phyloP scores from a whole-genome alignment of 2,329 filamentous ascomycete genomes.

The Talaromyces amestolkiae region DNA sequence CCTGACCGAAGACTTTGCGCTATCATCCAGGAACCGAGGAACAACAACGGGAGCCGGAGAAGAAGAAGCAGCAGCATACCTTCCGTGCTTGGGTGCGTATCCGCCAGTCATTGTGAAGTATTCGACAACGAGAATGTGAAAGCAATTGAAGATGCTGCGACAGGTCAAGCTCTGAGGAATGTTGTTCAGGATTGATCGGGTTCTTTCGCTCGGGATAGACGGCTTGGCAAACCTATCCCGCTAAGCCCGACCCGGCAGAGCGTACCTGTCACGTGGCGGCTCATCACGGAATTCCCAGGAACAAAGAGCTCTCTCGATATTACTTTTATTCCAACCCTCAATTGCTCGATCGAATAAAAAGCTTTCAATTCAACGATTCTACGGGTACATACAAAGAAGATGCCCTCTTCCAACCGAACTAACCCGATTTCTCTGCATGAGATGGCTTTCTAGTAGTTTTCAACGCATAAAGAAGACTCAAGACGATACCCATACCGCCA shows the following conservation, averaged over 20 bases:
- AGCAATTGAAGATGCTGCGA: slow-evolving; percentile 2
- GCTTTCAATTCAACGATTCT: not conserved
- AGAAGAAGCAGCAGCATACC: not conserved
- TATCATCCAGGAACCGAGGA: not conserved
- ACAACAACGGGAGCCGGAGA: not conserved
- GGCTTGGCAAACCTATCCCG: not conserved
- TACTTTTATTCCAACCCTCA: not conserved
- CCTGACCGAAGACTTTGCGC: slow-evolving; percentile 1
- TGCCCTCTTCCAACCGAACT: not conserved
- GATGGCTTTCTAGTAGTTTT: not conserved
- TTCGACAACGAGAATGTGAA: slow-evolving; percentile 4
- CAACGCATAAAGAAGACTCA: slow-evolving; percentile 20
- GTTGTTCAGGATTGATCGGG: slow-evolving; percentile 10
- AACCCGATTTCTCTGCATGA: not conserved
- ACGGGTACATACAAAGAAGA: not conserved
- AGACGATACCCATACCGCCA: slow-evolving; percentile 26
- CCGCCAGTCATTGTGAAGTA: slow-evolving; percentile 18
- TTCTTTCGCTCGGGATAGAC: slow-evolving; percentile 7
- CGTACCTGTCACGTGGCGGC: slow-evolving; percentile 2
- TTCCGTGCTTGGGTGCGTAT: slow-evolving; percentile 16
- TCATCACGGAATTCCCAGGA: slow-evolving; percentile 1
- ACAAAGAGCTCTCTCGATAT: not conserved
- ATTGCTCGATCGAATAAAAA: not conserved
- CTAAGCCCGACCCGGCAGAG: not conserved
- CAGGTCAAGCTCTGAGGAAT: not conserved